A percentile compares a stretch with the other conserved stretches of the same genome.
Evolutionary conservation across 352 stramenopile species (phyloP).

Genomic region (Globisporangium barbulae): DNA sequence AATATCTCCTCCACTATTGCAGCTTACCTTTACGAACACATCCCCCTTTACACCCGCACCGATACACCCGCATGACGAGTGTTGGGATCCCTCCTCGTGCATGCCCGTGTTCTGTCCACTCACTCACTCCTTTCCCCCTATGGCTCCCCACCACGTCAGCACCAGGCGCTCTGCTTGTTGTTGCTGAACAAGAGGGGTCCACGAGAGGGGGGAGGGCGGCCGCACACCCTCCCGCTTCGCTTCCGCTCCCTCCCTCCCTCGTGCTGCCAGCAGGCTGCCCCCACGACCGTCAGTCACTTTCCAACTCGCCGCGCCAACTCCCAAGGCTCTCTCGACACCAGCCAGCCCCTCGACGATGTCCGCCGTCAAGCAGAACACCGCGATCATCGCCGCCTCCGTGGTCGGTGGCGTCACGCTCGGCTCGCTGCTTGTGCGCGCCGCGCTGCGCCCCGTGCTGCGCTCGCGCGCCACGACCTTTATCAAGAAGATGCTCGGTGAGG

Average conservation of each 20-base stretch:
- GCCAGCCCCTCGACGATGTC: slow-evolving; percentile 22
- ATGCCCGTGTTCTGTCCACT: slow-evolving; percentile 11
- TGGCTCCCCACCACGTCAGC: slow-evolving; percentile 22
- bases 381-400: slow-evolving; percentile 60
- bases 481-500: slow-evolving; percentile 75
- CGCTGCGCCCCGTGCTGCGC: slow-evolving; percentile 68
- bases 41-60: neutral
- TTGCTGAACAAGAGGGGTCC: neutral
- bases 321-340: slow-evolving; percentile 1
- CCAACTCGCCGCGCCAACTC: slow-evolving; percentile 3
- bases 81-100: neutral
- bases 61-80: neutral
- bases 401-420: slow-evolving; percentile 61
- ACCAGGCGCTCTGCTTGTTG: neutral
- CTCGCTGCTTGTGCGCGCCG: slow-evolving; percentile 60
- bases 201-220: slow-evolving; percentile 3
- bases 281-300: neutral
- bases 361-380: slow-evolving; percentile 64
- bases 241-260: neutral
- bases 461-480: slow-evolving; percentile 74
- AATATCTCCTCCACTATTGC: too few relatives aligned
- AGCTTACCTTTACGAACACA: neutral
- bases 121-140: slow-evolving; percentile 14
- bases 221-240: neutral
- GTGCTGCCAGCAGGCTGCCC: neutral